Conservation (phyloP, 345 rosid genomes). For the Sonneratia caseolaris region DNA sequence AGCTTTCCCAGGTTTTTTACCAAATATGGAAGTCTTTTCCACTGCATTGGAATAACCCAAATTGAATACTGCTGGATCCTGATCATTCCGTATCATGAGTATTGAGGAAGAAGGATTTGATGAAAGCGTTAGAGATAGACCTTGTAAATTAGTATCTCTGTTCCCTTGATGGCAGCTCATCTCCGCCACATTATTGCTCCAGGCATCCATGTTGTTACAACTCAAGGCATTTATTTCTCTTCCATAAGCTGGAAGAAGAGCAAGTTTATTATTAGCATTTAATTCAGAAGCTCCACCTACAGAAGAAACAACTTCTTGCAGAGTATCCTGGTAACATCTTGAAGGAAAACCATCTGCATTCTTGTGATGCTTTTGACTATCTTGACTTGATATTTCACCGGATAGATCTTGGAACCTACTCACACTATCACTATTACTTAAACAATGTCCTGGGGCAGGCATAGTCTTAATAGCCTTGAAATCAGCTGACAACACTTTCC, state of each 20-base stretch:
- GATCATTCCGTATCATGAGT: slow-evolving; percentile 8
- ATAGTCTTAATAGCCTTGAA: slow-evolving; percentile 4
- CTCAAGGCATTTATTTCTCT: neutral
- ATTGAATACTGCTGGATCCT: slow-evolving; percentile 13
- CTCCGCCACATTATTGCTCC: neutral
- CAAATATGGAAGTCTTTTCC: slow-evolving; percentile 15
- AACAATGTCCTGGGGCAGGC: slow-evolving; percentile 19
- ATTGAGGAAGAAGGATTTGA: slow-evolving; percentile 26
- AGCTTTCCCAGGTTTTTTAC: slow-evolving; percentile 24
- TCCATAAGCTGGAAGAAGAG: slow-evolving; percentile 21
- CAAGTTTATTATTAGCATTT: slow-evolving; percentile 21
- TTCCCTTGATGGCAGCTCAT: neutral
- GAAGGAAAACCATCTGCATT: neutral
- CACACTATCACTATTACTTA: neutral
- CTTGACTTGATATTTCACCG: slow-evolving; percentile 21
- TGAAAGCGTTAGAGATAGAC: slow-evolving; percentile 44
- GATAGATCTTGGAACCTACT: slow-evolving; percentile 6
- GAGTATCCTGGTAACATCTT: slow-evolving; percentile 8
- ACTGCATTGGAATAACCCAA: neutral
- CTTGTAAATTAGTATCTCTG: slow-evolving; percentile 14
- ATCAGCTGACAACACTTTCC: slow-evolving; percentile 13
- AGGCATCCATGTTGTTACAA: neutral
- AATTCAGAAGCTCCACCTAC: slow-evolving; percentile 15
- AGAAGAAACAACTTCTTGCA: slow-evolving; percentile 25
- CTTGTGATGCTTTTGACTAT: slow-evolving; percentile 11